Conservation (phyloP, 208 protist species). For the Trichomonas gallinae region DNA sequence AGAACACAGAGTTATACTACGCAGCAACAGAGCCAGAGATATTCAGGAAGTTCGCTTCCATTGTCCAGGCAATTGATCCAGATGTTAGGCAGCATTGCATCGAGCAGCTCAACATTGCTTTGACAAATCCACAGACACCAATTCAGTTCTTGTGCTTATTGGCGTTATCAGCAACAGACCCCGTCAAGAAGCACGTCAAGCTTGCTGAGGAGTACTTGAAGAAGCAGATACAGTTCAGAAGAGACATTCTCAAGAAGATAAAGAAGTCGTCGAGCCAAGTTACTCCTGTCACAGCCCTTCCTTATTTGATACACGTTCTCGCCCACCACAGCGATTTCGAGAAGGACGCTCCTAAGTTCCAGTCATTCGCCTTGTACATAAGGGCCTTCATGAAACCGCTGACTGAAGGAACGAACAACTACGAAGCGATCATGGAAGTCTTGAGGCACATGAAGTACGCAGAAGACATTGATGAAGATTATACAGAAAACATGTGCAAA, state of each 20-base stretch:
- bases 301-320: neutral
- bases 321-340: neutral
- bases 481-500: neutral
- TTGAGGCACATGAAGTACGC: neutral
- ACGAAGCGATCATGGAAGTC: neutral
- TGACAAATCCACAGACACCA: neutral
- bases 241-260: neutral
- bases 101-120: neutral
- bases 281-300: neutral
- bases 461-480: slow-evolving; percentile 1
- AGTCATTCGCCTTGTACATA: neutral
- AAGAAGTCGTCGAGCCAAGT: neutral
- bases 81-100: neutral
- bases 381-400: neutral
- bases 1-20: neutral
- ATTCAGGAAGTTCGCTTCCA: neutral
- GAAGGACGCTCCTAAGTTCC: neutral
- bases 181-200: neutral
- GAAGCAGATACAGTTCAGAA: neutral
- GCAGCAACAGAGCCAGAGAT: neutral
- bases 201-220: neutral
- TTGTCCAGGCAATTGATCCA: neutral
- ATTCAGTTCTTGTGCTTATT: neutral
- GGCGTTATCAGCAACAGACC: neutral
- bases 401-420: neutral